Evolutionary conservation across 108 stramenopile genomes (phyloP).

Genomic region (Cyclotella atomus): DNA sequence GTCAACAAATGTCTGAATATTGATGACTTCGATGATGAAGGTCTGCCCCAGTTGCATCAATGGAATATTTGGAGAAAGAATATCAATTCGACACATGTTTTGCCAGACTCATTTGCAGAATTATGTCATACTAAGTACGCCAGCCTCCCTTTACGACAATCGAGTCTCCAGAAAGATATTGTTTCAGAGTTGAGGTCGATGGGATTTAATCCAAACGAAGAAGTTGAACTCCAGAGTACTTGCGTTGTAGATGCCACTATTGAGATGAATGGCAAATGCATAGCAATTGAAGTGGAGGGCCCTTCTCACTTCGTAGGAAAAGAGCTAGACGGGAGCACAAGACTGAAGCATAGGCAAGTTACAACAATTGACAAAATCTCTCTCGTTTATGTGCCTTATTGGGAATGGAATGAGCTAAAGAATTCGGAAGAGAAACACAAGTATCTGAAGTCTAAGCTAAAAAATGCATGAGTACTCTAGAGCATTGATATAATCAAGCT

Average conservation of each 20-base stretch:
- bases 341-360: slow-evolving; percentile 44
- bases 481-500: no score
- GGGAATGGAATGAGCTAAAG: slow-evolving; percentile 37
- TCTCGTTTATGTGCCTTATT: slow-evolving; percentile 37
- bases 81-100: neutral
- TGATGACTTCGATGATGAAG: slow-evolving; percentile 27
- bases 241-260: slow-evolving; percentile 38
- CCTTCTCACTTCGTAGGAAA: slow-evolving; percentile 41
- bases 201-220: slow-evolving; percentile 24
- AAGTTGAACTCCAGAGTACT: slow-evolving; percentile 25
- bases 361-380: slow-evolving; percentile 28
- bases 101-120: slow-evolving; percentile 11
- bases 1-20: slow-evolving; percentile 14
- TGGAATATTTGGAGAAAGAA: slow-evolving; percentile 34
- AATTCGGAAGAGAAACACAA: slow-evolving; percentile 22
- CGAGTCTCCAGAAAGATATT: slow-evolving; percentile 30
- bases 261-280: slow-evolving; percentile 17
- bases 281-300: slow-evolving; percentile 60
- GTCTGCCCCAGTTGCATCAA: slow-evolving; percentile 51
- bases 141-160: no score
- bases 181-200: slow-evolving; percentile 32
- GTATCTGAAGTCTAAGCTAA: slow-evolving; percentile 20
- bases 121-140: no score
- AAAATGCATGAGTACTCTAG: no score
- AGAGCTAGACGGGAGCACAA: slow-evolving; percentile 26